A percentile compares a stretch with the other conserved stretches of the same genome.
phyloP scores from a whole-genome alignment of 2,329 filamentous ascomycete genomes.

The Leptographium procerum region DNA sequence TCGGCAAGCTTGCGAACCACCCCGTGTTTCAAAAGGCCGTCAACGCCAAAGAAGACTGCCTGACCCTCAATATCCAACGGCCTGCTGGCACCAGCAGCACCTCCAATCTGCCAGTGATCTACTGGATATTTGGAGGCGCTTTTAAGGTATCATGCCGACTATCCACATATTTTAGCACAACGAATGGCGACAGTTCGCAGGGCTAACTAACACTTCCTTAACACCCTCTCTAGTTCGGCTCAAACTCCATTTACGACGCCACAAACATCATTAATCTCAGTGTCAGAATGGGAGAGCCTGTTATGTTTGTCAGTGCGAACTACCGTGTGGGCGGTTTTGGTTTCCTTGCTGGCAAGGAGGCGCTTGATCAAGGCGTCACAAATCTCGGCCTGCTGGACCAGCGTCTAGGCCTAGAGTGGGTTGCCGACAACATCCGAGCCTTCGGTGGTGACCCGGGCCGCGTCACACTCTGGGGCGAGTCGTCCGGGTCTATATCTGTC shows the following conservation, averaged over 20 bases:
- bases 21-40: conserved; percentile 45
- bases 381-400: conserved; percentile 68
- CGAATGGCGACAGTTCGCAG: too few species aligned
- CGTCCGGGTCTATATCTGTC: conserved; percentile 60
- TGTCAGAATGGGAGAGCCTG: conserved; percentile 43
- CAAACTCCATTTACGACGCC: conserved; percentile 40
- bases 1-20: conserved; percentile 39
- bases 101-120: conserved; percentile 52
- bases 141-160: conserved; percentile 30
- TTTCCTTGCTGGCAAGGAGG: conserved; percentile 58
- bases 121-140: conserved; percentile 62
- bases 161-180: neutral
- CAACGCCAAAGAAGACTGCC: conserved; percentile 50
- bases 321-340: conserved; percentile 68
- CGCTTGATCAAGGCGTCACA: conserved; percentile 52
- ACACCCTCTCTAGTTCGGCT: conserved; percentile 27
- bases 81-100: conserved; percentile 42
- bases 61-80: conserved; percentile 48
- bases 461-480: conserved; percentile 71
- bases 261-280: conserved; percentile 33
- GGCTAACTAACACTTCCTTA: neutral
- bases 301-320: conserved; percentile 67
- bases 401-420: conserved; percentile 61
- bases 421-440: conserved; percentile 61
- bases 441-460: conserved; percentile 73